phyloP scores from a whole-genome alignment of 805 yeast species.

The Myxozyma sirexii region DNA sequence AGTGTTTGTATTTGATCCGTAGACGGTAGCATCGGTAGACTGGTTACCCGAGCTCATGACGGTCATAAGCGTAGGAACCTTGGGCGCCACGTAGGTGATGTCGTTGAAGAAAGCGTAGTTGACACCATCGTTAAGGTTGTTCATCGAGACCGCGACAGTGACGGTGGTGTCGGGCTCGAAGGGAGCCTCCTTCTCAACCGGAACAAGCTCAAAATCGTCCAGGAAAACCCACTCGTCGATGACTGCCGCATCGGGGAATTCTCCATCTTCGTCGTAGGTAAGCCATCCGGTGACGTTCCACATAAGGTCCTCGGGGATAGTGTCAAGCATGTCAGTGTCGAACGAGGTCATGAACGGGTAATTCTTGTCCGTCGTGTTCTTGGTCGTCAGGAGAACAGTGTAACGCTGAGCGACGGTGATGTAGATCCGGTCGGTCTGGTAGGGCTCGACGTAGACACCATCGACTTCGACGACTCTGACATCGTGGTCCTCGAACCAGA shows the following conservation, averaged over 20 bases:
- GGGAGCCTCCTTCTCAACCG: slow-evolving; percentile 58
- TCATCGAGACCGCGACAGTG: slow-evolving; percentile 77
- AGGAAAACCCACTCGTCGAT: slow-evolving; percentile 51
- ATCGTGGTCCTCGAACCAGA: slow-evolving; percentile 85
- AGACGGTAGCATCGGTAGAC: slow-evolving; percentile 62
- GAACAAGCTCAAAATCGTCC: slow-evolving; percentile 80
- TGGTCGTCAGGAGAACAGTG: slow-evolving; percentile 75
- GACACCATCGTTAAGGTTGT: slow-evolving; percentile 80
- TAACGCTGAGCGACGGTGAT: slow-evolving; percentile 93
- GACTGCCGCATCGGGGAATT: slow-evolving; percentile 47
- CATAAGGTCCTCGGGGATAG: slow-evolving; percentile 61
- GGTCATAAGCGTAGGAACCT: slow-evolving; percentile 81
- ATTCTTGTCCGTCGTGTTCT: slow-evolving; percentile 60
- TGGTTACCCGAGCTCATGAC: slow-evolving; percentile 56
- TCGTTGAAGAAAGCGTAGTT: slow-evolving; percentile 97
- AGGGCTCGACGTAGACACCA: slow-evolving; percentile 81
- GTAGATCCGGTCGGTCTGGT: slow-evolving; percentile 69
- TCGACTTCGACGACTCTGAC: slow-evolving; percentile 89
- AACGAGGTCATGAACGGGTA: slow-evolving; percentile 81
- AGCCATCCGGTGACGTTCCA: slow-evolving; percentile 77
- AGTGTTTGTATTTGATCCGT: slow-evolving; percentile 80
- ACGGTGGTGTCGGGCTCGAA: slow-evolving; percentile 71
- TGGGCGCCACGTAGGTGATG: slow-evolving; percentile 74
- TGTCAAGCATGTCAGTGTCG: slow-evolving; percentile 84
- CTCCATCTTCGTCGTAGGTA: slow-evolving; percentile 55